Evolutionary conservation across 768 basidiomycete genomes (phyloP), one percentile per base, ranked within the genome.

Genomic region (Epithele typhae): DNA sequence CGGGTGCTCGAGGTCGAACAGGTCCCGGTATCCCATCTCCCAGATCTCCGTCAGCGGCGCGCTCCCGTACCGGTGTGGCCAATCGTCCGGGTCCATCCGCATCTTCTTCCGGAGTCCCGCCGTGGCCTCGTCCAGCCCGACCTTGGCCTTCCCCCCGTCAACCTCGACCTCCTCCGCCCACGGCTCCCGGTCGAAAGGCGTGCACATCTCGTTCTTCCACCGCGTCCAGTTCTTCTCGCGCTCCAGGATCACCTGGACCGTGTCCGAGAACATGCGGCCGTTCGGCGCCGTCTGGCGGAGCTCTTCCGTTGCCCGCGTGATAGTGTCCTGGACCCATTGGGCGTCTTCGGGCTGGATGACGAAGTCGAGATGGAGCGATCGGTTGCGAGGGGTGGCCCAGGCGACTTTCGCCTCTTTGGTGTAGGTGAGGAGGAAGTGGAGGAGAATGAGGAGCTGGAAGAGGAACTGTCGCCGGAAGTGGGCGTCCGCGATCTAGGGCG

Each of bases 381-480:
- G 79, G 56, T 91, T 91, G 19, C 83, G 79, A 3, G 76, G 65
- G 1, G 78, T 74, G 8, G 72, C 64, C 79, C 84, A 87, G 24
- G 68, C 58, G 0, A 71, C 65, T 56, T 91, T 90, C 1, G 76
- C 74, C 2, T 74, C 51, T 53, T 84, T 83, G 0, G 88, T 90
- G 60, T 89, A 89, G 2, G 74, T 79, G 18, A 84, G 72, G 22
- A 93, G 74, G 60, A 90, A 85, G 40, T 81, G 74, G 34, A 91
- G 73, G n/a, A 89, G 72, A 34, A 89, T 85, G 17, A 89, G 70
- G 3, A 90, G 67, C 58, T 96, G 92, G 60, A 94, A 84, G 17
- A 95, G 74, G 65, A 93, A 82, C 66, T 95, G 93, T 14, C 91
- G 82, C n/a, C 92, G 86, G 72, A 96, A 96, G 57, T 87, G 80